Evolutionary conservation across 805 yeast species (phyloP), one percentile per base, ranked within the genome.

Genomic region (Suhomyces faveliae): DNA sequence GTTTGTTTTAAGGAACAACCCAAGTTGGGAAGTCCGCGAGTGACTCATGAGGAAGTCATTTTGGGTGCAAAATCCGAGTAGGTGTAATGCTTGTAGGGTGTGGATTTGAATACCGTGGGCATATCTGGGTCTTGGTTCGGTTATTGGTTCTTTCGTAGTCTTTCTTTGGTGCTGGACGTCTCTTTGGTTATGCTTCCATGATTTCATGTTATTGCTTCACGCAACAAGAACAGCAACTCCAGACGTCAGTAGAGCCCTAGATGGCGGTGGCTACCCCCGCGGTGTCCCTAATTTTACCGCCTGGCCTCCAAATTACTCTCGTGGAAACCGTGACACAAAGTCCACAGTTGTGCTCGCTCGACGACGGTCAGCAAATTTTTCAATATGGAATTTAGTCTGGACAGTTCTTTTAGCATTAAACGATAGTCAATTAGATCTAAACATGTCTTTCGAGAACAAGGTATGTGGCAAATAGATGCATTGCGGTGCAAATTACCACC

Each of bases 381-480:
- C 52, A 49, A 35, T 37, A 24, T 11, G 29, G 23, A 42, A n/a
- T 42, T 30, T 13, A 21, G 40, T 11, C 10, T 29, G 12, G 23
- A 3, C 25, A 35, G 25, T 40, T 47, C 40, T 39, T 45, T 40
- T 41, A 33, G 43, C 39, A 43, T 19, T 39, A 42, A 8, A 29
- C 29, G 23, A 45, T 21, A 24, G 13, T 5, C 20, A 11, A 15
- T 25, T 23, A 20, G 44, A 24, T 44, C 38, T 35, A 24, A 63
- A 52, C 43, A 73, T 73, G 78, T 73, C 78, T 58, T 73, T 73
- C 60, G 74, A 71, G 62, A 73, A 73, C 69, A 73, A 73, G 68
- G 78, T 73, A 72, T 61, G 78, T 71, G 45, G 29, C 25, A 15
- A 39, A 6, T 19, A 10, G 21, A 33, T 17, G 21, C 19, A 33